A percentile compares a stretch with the other conserved stretches of the same genome.
Conservation (phyloP, 1,284 basidiomycete genomes). For the Grifola frondosa region DNA sequence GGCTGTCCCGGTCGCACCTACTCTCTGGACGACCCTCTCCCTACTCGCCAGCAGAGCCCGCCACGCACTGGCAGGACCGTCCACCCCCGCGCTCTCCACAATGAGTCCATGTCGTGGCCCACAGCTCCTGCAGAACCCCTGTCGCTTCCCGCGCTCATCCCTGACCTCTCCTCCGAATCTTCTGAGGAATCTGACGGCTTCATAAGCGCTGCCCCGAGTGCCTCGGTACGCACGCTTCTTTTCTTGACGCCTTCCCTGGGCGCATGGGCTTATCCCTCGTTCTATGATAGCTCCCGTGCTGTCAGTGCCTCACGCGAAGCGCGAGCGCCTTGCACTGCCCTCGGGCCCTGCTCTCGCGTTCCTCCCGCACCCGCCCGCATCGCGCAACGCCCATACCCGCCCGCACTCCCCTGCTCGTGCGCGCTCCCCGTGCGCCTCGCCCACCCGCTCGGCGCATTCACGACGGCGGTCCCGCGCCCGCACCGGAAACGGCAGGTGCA, state of each 20-base stretch:
- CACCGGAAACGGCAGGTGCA: too few relatives aligned
- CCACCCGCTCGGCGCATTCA: too few relatives aligned
- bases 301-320: too few relatives aligned
- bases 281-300: too few relatives aligned
- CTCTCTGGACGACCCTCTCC: constrained; percentile 37
- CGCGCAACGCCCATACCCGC: constrained; percentile 10
- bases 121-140: constrained; percentile 25
- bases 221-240: constrained; percentile 6
- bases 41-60: constrained; percentile 10
- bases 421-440: too few relatives aligned
- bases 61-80: constrained; percentile 35
- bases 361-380: constrained; percentile 28
- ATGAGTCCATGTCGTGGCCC: constrained; percentile 27
- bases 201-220: constrained; percentile 18
- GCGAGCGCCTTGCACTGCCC: too few relatives aligned
- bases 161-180: constrained; percentile 52
- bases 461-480: too few relatives aligned
- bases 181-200: constrained; percentile 62
- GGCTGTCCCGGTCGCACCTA: constrained; percentile 71
- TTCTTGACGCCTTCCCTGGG: constrained; percentile 15
- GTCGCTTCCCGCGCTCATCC: constrained; percentile 50
- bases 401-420: constrained; percentile 8
- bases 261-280: too few relatives aligned
- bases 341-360: constrained; percentile 24
- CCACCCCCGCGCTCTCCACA: constrained; percentile 50